These are phyloP conservation scores for Trichoderma pleuroti DNA, from an alignment of 2,329 filamentous ascomycete species.

Conservation along the genomic window DNA sequence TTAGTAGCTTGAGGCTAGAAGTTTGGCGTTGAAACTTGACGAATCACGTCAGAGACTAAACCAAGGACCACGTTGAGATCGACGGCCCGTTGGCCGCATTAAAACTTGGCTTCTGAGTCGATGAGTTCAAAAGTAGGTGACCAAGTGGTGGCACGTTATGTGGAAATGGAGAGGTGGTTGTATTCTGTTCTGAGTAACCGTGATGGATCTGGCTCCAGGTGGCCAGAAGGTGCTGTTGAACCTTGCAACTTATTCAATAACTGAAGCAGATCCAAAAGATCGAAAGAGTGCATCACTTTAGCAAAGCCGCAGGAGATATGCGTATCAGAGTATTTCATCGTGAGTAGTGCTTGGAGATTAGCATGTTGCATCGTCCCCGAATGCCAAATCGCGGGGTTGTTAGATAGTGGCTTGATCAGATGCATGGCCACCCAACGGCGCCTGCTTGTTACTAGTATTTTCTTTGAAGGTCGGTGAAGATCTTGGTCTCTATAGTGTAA, in stretches of 20 bases:
- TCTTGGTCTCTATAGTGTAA: background rate
- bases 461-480: background rate
- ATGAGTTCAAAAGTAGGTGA: background rate
- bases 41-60: background rate
- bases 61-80: slow-evolving; percentile 3
- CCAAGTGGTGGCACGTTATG: background rate
- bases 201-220: background rate
- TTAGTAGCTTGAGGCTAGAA: background rate
- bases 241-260: background rate
- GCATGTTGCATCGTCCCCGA: background rate
- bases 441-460: background rate
- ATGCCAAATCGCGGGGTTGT: background rate
- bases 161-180: background rate
- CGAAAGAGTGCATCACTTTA: background rate
- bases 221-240: background rate
- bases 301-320: background rate
- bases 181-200: background rate
- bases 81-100: background rate
- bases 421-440: background rate
- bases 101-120: background rate
- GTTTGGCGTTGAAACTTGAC: background rate
- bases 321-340: background rate
- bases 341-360: background rate
- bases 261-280: background rate
- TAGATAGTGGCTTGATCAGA: background rate